Evolutionary conservation across 805 yeast genomes (phyloP), one percentile per base, ranked within the genome.

Genomic region (Scheffersomyces lignosus): DNA sequence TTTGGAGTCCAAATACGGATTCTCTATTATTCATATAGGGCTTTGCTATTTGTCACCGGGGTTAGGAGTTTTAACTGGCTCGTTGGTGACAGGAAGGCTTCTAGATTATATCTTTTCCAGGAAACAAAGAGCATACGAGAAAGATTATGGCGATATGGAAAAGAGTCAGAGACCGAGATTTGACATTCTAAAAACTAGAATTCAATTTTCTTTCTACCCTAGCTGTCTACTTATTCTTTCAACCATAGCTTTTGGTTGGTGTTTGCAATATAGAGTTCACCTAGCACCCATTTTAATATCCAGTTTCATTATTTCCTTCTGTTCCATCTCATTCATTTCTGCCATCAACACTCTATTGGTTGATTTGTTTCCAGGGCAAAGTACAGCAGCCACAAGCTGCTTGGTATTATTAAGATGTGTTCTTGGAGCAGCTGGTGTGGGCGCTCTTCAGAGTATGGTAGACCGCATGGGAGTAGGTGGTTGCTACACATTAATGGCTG

Each of bases 31-130:
- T 30, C 69, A 77, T 31, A 77, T 86, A 26, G 96, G 96, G 3
- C 59, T 79, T n/a, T 78, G 87, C 37, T 88, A 80, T 51, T 65
- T 88, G 28, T 83, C 95, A 3, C 79, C 83, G 15, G 96, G 96
- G 12, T 47, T 77, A 0, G 83, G 83, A 7, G 77, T 87, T 4
- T 55, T 85, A 12, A 27, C 69, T 0, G 87, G 91, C 16, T 76
- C 90, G 0, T 43, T 87, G 0, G 25, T 55, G 0, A 60, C 80
- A 3, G 96, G 96, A 1, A 64, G 68, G 44, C 28, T 77, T 3
- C 52, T 85, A 47, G 81, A 85, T 49, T 57, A 60, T 55, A 58
- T 66, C 39, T 84, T 81, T 52, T 58, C 58, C 13, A 53, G 50
- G 14, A 47, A 58, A 5, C 29, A 36, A 15, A 26, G 36, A 12